A percentile compares a stretch with the other conserved stretches of the same genome.
These are phyloP conservation scores for Collybia sordida DNA, from an alignment of 768 basidiomycete genomes.

Conservation along the genomic window DNA sequence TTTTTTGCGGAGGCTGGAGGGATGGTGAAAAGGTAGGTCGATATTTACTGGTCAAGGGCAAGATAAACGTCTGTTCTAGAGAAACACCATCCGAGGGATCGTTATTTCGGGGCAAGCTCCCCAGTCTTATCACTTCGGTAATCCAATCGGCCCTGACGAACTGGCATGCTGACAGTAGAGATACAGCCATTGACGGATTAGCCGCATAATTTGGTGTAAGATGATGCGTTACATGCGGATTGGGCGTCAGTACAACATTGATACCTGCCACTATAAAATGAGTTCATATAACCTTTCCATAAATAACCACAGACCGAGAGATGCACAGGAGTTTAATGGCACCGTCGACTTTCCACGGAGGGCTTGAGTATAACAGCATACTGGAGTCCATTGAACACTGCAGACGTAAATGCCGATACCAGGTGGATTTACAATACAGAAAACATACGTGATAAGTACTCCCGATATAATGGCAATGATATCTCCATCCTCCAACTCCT, in stretches of 20 bases:
- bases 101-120: conserved; percentile 30
- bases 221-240: conserved; percentile 61
- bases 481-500: conserved; percentile 57
- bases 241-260: conserved; percentile 45
- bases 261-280: conserved; percentile 42
- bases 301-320: conserved; percentile 45
- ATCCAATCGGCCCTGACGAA: conserved; percentile 74
- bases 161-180: conserved; percentile 55
- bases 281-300: not conserved
- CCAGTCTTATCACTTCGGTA: conserved; percentile 54
- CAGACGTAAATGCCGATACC: not conserved
- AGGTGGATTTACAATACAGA: not conserved
- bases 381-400: conserved; percentile 51
- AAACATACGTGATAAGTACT: conserved; percentile 45
- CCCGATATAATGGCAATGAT: conserved; percentile 42
- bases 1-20: conserved; percentile 47
- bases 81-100: conserved; percentile 33
- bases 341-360: conserved; percentile 33
- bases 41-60: conserved; percentile 55
- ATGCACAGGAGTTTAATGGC: conserved; percentile 42
- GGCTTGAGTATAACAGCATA: conserved; percentile 48
- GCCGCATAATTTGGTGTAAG: conserved; percentile 50
- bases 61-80: conserved; percentile 49
- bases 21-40: conserved; percentile 56
- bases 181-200: conserved; percentile 50